These are phyloP conservation scores for Groenewaldozyma salmanticensis DNA, from an alignment of 805 yeast species.

Conservation along the genomic window DNA sequence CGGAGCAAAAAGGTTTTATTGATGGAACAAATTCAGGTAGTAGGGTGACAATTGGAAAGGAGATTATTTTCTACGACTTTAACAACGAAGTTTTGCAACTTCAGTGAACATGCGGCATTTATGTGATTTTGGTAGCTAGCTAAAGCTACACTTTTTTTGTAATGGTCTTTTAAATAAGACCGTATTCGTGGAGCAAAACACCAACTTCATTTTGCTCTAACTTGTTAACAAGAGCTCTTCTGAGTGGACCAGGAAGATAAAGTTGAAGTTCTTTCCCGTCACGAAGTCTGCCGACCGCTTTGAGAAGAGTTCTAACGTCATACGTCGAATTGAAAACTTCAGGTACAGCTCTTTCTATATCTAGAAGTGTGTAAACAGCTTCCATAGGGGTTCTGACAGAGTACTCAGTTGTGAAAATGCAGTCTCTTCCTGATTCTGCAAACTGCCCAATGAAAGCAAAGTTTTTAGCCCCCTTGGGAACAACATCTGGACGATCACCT, in stretches of 20 bases:
- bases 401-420: neutral
- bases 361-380: neutral
- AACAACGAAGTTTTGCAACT: too few species aligned
- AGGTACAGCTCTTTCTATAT: neutral
- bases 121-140: too few species aligned
- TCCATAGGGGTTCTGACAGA: neutral
- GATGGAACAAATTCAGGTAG: too few species aligned
- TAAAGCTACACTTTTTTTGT: too few species aligned
- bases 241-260: neutral
- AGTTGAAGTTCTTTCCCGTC: neutral
- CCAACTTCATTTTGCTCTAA: neutral
- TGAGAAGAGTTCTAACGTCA: neutral
- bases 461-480: neutral
- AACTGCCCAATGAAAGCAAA: constrained; percentile 2
- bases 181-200: neutral
- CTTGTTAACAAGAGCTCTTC: neutral
- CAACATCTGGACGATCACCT: constrained; percentile 1
- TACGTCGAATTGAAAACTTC: neutral
- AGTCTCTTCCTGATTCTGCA: neutral
- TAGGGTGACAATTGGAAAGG: too few species aligned
- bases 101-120: too few species aligned
- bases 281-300: neutral
- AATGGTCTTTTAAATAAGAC: neutral
- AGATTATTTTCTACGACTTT: too few species aligned
- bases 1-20: too few species aligned